phyloP scores from a whole-genome alignment of 805 yeast species.

The Teunomyces gatunensis region DNA sequence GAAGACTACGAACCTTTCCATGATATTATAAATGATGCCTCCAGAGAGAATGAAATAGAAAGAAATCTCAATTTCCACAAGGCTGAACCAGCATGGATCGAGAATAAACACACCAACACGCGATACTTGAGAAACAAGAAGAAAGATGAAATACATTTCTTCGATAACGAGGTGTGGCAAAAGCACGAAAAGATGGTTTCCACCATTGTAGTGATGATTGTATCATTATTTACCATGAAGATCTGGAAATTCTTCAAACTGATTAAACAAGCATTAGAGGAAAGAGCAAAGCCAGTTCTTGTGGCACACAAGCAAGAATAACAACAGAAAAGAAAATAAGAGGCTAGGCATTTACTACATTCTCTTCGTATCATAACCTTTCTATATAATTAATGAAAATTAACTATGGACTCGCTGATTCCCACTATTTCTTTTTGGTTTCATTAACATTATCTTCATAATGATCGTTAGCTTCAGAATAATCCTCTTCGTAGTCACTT shows the following conservation, averaged over 20 bases:
- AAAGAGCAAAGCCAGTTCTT: background rate
- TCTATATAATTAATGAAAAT: background rate
- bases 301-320: background rate
- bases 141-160: slow-evolving; percentile 36
- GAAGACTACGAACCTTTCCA: slow-evolving; percentile 47
- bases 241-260: slow-evolving; percentile 7
- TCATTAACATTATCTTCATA: slow-evolving; percentile 5
- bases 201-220: slow-evolving; percentile 30
- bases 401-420: background rate
- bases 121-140: slow-evolving; percentile 28
- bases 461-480: slow-evolving; percentile 6
- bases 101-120: slow-evolving; percentile 24
- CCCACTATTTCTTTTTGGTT: slow-evolving; percentile 1
- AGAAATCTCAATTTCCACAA: slow-evolving; percentile 44
- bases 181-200: slow-evolving; percentile 50
- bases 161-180: slow-evolving; percentile 45
- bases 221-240: slow-evolving; percentile 15
- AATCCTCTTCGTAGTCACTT: slow-evolving; percentile 19
- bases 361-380: background rate
- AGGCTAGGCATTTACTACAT: background rate
- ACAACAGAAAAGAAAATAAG: background rate
- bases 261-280: background rate
- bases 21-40: slow-evolving; percentile 52
- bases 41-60: slow-evolving; percentile 52
- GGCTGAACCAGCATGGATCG: slow-evolving; percentile 27